Conservation (phyloP, 73 alveolate genomes). For the Stentor roeselii region DNA sequence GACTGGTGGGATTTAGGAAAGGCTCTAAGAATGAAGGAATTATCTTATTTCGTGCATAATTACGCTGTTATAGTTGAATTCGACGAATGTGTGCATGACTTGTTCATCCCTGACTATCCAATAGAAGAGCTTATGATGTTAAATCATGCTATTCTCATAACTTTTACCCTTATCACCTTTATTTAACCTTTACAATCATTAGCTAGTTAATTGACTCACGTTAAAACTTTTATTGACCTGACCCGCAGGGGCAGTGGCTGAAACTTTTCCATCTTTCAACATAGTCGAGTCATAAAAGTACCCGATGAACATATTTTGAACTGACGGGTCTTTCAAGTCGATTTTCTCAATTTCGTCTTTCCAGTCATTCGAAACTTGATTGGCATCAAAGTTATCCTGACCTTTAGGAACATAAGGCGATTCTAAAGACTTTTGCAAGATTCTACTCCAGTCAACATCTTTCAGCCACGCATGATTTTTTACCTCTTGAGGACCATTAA, state of each 20-base stretch:
- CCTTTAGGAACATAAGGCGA: constrained; percentile 54
- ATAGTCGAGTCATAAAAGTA: background rate
- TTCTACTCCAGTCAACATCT: constrained; percentile 66
- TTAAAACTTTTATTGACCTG: too few species aligned
- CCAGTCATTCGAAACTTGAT: constrained; percentile 29
- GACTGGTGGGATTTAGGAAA: background rate
- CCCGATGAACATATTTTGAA: constrained; percentile 21
- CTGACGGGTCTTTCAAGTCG: constrained; percentile 28
- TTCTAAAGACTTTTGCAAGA: constrained; percentile 59
- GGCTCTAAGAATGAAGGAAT: background rate
- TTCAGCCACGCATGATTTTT: constrained; percentile 84
- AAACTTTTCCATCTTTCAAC: too few species aligned
- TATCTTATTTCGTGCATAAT: background rate
- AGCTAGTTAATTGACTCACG: too few species aligned
- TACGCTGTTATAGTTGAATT: background rate
- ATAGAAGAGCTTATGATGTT: too few species aligned
- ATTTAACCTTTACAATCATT: too few species aligned
- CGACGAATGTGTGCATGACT: background rate
- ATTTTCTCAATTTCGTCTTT: constrained; percentile 35
- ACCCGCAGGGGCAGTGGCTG: too few species aligned
- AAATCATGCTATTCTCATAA: too few species aligned
- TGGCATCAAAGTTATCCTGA: constrained; percentile 8
- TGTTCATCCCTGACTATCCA: background rate
- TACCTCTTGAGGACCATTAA: constrained; percentile 83
- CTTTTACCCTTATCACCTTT: too few species aligned